Evolutionary conservation across 179 eudicot genomes (phyloP).

Genomic region (Spergularia azorica): DNA sequence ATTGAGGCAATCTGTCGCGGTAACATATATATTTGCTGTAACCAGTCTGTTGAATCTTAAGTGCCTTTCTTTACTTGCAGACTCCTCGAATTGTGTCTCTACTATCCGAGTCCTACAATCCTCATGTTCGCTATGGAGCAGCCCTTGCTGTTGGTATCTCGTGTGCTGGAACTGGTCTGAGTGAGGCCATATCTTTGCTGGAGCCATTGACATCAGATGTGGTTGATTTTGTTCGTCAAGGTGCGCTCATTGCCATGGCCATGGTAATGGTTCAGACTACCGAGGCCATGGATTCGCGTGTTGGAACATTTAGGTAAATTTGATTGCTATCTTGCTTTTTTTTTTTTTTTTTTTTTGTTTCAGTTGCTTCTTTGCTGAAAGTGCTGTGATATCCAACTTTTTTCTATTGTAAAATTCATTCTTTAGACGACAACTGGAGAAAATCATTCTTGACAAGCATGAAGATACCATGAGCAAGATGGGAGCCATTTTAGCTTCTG

Average conservation of each 20-base stretch:
- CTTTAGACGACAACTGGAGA: conserved; percentile 84
- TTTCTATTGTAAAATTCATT: too few species aligned
- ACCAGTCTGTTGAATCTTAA: conserved; percentile 1
- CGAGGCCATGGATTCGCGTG: conserved; percentile 96
- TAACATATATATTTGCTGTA: not conserved
- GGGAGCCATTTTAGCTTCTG: conserved; percentile 98
- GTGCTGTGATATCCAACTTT: not conserved
- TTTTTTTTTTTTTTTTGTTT: not conserved
- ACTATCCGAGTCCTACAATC: conserved; percentile 94
- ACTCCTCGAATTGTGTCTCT: conserved; percentile 91
- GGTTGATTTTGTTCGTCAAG: conserved; percentile 98
- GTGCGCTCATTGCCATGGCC: conserved; percentile 98
- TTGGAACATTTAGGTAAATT: conserved; percentile 88
- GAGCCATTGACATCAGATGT: conserved; percentile 98
- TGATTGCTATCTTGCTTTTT: not conserved
- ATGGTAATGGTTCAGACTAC: conserved; percentile 98
- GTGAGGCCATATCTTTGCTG: conserved; percentile 92
- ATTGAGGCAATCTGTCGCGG: not conserved
- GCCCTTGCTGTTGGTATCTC: conserved; percentile 98
- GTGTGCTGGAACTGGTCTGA: conserved; percentile 93
- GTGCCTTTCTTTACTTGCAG: conserved; percentile 45
- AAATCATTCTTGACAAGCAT: conserved; percentile 93
- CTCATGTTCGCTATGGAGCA: conserved; percentile 99
- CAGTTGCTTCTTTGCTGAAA: not conserved
- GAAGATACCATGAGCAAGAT: conserved; percentile 99